Percentiles rank a stretch among this genome's conserved stretches.
Evolutionary conservation across 2,329 filamentous ascomycete species (phyloP).

Genomic region (Penicillium sp.): DNA sequence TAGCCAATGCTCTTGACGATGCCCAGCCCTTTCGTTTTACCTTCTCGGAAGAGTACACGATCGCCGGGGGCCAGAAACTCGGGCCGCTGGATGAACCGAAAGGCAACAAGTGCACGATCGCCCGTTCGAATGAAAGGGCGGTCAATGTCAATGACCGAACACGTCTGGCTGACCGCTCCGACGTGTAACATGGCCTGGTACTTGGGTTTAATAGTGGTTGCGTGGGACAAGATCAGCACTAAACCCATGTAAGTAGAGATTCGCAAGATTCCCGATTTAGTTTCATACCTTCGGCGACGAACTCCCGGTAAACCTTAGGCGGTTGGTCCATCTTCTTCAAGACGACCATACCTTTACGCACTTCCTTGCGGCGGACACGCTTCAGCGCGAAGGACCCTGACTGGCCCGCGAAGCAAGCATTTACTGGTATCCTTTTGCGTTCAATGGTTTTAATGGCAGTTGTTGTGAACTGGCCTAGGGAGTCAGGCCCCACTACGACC

Average conservation of each 20-base stretch:
- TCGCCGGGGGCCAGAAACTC: slow-evolving; percentile 91
- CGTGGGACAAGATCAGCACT: slow-evolving; percentile 93
- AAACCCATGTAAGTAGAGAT: slow-evolving; percentile 9
- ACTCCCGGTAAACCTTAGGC: slow-evolving; percentile 73
- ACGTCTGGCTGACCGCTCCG: slow-evolving; percentile 91
- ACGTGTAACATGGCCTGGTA: slow-evolving; percentile 99
- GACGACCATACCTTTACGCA: slow-evolving; percentile 97
- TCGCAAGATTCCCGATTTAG: neutral
- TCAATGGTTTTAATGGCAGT: slow-evolving; percentile 92
- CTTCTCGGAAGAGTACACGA: slow-evolving; percentile 88
- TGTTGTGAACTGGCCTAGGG: slow-evolving; percentile 81
- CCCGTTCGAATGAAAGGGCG: slow-evolving; percentile 93
- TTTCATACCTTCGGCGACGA: slow-evolving; percentile 70
- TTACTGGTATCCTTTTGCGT: slow-evolving; percentile 85
- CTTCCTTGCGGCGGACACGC: slow-evolving; percentile 83
- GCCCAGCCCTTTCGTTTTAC: slow-evolving; percentile 88
- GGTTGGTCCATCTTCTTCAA: slow-evolving; percentile 77
- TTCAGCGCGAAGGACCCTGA: slow-evolving; percentile 90
- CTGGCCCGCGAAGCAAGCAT: slow-evolving; percentile 85
- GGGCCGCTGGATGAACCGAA: slow-evolving; percentile 89
- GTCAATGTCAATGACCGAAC: slow-evolving; percentile 95
- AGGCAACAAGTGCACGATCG: slow-evolving; percentile 90
- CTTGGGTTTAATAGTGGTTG: slow-evolving; percentile 93
- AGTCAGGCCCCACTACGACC: slow-evolving; percentile 86
- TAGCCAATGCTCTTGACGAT: slow-evolving; percentile 93